phyloP scores from a whole-genome alignment of 208 protist species.

The Novymonas esmeraldas region DNA sequence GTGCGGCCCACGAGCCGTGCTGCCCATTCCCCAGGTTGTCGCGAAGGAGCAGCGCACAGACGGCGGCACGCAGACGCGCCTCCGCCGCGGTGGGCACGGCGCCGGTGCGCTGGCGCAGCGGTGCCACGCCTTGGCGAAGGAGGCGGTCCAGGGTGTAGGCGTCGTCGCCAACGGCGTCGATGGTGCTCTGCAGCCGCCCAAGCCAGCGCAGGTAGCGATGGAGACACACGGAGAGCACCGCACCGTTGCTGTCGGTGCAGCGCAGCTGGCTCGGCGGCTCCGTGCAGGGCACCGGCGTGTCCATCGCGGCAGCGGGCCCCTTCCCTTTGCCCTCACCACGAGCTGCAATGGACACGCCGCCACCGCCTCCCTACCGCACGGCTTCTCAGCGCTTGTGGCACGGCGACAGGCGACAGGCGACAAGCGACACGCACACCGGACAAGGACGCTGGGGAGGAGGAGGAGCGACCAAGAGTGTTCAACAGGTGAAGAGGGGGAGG shows the following conservation, averaged over 20 bases:
- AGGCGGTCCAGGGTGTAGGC: slow-evolving; percentile 34
- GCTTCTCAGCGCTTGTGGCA: too few relatives aligned
- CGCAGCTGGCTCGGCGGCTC: not conserved
- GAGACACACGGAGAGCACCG: slow-evolving; percentile 11
- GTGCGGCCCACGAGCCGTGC: not conserved
- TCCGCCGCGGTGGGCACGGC: not conserved
- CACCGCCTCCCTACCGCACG: too few relatives aligned
- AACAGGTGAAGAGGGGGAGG: not conserved
- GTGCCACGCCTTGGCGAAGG: slow-evolving; percentile 17
- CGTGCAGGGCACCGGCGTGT: too few relatives aligned
- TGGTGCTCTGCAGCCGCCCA: slow-evolving; percentile 19
- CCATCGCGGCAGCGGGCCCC: too few relatives aligned
- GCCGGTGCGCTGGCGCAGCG: slow-evolving; percentile 24
- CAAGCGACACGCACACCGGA: not conserved
- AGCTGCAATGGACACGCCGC: too few relatives aligned
- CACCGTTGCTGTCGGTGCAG: not conserved
- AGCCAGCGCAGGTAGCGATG: slow-evolving; percentile 26
- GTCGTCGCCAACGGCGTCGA: slow-evolving; percentile 28
- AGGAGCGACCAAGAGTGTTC: not conserved
- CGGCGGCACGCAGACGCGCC: slow-evolving; percentile 13
- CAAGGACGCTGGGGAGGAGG: not conserved
- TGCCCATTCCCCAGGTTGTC: not conserved
- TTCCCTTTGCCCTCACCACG: too few relatives aligned
- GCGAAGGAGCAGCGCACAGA: slow-evolving; percentile 21
- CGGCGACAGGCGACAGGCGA: too few relatives aligned